Conservation (phyloP, 2,329 filamentous ascomycete species). For the Neocatenulostroma microsporum region DNA sequence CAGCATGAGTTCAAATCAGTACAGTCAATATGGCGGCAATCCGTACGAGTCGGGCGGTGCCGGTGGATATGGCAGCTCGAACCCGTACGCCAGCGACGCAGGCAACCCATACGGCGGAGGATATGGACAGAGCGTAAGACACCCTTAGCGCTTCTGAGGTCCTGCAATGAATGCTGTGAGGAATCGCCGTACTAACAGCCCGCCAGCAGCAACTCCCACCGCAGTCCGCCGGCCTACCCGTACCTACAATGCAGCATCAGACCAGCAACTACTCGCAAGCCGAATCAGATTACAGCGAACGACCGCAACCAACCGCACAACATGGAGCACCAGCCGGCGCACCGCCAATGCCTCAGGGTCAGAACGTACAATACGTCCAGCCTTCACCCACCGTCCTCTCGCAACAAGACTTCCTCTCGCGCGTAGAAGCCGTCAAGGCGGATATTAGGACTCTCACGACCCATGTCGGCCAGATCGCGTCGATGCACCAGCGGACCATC, state of each 20-base stretch:
- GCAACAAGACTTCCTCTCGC: conserved; percentile 60
- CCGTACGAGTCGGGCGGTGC: conserved; percentile 61
- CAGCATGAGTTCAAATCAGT: conserved; percentile 52
- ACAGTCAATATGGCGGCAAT: conserved; percentile 49
- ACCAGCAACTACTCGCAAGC: conserved; percentile 6
- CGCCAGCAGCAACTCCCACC: background rate
- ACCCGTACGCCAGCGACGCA: conserved; percentile 27
- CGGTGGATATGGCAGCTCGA: conserved; percentile 31
- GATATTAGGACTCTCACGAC: conserved; percentile 60
- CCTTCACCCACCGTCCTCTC: conserved; percentile 42
- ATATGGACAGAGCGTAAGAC: conserved; percentile 16
- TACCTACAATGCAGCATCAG: conserved; percentile 27
- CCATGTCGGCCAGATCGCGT: conserved; percentile 60
- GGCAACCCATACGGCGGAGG: conserved; percentile 34
- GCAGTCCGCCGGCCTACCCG: conserved; percentile 11
- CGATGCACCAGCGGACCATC: conserved; percentile 64
- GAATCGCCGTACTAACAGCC: background rate
- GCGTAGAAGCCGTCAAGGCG: conserved; percentile 58
- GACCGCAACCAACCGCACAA: conserved; percentile 9
- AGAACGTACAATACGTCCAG: conserved; percentile 36
- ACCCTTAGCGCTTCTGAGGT: too few relatives aligned
- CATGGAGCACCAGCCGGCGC: conserved; percentile 9
- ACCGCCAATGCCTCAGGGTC: conserved; percentile 21
- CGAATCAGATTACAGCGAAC: conserved; percentile 21
- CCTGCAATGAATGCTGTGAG: too few relatives aligned